These are phyloP conservation scores for Colletotrichum siamense DNA, from an alignment of 2,329 filamentous ascomycete species.

Conservation along the genomic window DNA sequence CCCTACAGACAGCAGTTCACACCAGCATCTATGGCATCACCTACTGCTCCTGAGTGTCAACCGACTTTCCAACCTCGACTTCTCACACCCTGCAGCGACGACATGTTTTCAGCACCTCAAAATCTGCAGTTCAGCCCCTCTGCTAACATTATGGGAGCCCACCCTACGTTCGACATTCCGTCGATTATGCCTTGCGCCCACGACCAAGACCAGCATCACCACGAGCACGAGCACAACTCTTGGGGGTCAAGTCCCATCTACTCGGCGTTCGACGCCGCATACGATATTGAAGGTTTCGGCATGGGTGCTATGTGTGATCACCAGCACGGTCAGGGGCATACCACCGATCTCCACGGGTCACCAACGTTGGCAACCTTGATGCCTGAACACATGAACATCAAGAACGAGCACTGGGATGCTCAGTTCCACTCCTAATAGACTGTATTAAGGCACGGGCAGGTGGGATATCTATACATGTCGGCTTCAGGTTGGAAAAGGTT, in stretches of 20 bases:
- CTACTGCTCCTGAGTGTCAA: slow-evolving; percentile 33
- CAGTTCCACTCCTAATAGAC: slow-evolving; percentile 11
- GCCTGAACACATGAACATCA: slow-evolving; percentile 34
- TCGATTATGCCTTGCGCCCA: slow-evolving; percentile 25
- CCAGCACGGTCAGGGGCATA: slow-evolving; percentile 33
- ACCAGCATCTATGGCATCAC: slow-evolving; percentile 40
- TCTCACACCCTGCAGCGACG: slow-evolving; percentile 62
- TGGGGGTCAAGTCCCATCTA: slow-evolving; percentile 40
- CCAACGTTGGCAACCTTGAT: slow-evolving; percentile 28
- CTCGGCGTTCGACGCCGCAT: slow-evolving; percentile 45
- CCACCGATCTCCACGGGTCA: slow-evolving; percentile 28
- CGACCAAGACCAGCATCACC: slow-evolving; percentile 32
- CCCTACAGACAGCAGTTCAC: slow-evolving; percentile 38
- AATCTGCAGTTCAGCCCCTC: slow-evolving; percentile 35
- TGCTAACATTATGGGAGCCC: slow-evolving; percentile 35
- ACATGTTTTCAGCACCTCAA: slow-evolving; percentile 38
- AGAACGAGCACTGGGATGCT: slow-evolving; percentile 39
- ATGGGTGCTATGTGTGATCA: slow-evolving; percentile 32
- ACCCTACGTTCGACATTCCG: slow-evolving; percentile 34
- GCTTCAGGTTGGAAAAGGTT: neutral
- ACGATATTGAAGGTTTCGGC: slow-evolving; percentile 41
- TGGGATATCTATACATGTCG: neutral
- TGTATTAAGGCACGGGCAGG: neutral
- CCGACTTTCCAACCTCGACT: slow-evolving; percentile 43
- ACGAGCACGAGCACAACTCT: slow-evolving; percentile 31